phyloP scores from a whole-genome alignment of 2,329 filamentous ascomycete species.

The Colletotrichum sp. region DNA sequence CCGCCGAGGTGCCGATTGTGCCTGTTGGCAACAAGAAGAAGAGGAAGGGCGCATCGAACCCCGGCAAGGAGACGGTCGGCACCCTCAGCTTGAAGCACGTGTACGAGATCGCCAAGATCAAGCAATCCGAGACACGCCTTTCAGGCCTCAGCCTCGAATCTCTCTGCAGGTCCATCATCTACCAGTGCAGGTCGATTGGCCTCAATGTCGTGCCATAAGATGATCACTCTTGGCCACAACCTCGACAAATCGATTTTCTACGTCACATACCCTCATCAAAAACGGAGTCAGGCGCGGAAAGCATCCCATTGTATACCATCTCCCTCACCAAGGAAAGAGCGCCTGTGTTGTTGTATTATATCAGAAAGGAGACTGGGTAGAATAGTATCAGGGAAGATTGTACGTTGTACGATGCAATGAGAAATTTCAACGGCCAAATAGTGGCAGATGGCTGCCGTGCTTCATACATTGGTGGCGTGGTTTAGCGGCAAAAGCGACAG shows the following conservation, averaged over 20 bases:
- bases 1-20: slow-evolving; percentile 75
- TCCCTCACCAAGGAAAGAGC: background rate
- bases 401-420: slow-evolving; percentile 17
- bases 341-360: slow-evolving; percentile 11
- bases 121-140: slow-evolving; percentile 77
- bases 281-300: slow-evolving; percentile 15
- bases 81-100: slow-evolving; percentile 92
- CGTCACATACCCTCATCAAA: background rate
- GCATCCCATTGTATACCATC: slow-evolving; percentile 17
- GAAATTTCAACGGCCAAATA: background rate
- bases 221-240: background rate
- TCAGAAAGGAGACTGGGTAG: background rate
- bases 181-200: slow-evolving; percentile 76
- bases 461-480: slow-evolving; percentile 3
- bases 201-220: slow-evolving; percentile 68
- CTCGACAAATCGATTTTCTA: background rate
- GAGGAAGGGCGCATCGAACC: slow-evolving; percentile 76
- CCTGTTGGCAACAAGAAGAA: slow-evolving; percentile 75
- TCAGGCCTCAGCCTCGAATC: slow-evolving; percentile 74
- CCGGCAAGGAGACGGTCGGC: slow-evolving; percentile 80
- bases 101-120: slow-evolving; percentile 97
- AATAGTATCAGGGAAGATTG: slow-evolving; percentile 1
- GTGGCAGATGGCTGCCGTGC: background rate
- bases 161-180: slow-evolving; percentile 75
- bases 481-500: background rate